Evolutionary conservation across 441 rosid species (phyloP).

Genomic region (Pelargonium fulgidum): DNA sequence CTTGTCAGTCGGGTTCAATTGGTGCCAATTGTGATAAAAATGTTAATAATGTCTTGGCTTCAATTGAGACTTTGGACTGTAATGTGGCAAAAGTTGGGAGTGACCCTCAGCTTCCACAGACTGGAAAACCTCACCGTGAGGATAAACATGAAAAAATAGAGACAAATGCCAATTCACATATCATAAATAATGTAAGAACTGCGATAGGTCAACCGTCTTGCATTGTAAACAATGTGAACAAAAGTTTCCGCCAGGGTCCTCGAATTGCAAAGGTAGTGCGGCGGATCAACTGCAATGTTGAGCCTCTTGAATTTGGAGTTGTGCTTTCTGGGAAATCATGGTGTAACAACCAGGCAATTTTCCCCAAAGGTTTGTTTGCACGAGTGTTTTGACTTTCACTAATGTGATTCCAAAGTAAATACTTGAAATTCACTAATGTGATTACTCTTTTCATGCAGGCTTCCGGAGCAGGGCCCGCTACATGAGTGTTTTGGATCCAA

Average conservation of each 20-base stretch:
- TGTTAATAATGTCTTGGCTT: conserved; percentile 29
- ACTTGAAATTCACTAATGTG: conserved; percentile 13
- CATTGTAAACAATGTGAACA: conserved; percentile 68
- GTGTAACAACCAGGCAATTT: conserved; percentile 84
- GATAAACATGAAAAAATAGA: conserved; percentile 43
- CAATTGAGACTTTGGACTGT: conserved; percentile 24
- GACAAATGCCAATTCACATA: conserved; percentile 31
- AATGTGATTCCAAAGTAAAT: background rate
- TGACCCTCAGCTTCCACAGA: conserved; percentile 24
- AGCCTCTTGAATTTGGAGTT: conserved; percentile 68
- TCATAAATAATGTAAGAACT: conserved; percentile 35
- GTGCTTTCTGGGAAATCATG: conserved; percentile 81
- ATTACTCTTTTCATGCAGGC: conserved; percentile 55
- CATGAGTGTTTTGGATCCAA: conserved; percentile 73
- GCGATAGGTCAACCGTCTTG: conserved; percentile 48
- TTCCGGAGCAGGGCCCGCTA: conserved; percentile 85
- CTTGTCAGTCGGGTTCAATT: conserved; percentile 25
- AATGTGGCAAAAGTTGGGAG: conserved; percentile 26
- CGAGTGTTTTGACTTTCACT: too few species aligned
- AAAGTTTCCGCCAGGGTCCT: conserved; percentile 82
- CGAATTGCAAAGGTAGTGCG: conserved; percentile 98
- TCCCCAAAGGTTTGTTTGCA: conserved; percentile 73
- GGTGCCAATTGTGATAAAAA: conserved; percentile 30
- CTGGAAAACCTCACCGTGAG: conserved; percentile 31
- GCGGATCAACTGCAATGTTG: conserved; percentile 92